Base-by-base conservation (phyloP, 495 filamentous ascomycete species). In the Penicillium parvum region DNA sequence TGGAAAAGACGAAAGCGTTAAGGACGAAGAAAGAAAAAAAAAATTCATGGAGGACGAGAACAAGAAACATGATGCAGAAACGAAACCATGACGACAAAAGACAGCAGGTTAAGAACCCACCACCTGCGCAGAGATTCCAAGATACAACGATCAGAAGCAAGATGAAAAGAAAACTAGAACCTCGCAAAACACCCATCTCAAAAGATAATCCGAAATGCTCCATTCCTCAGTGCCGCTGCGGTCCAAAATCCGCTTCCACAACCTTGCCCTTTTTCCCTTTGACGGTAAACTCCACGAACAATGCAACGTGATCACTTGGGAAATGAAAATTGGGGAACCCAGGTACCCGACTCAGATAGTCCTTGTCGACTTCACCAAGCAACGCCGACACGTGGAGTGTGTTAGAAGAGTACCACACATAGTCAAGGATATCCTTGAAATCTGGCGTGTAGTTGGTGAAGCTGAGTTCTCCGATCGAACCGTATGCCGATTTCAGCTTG, bases 261-360 rank as follows among this genome's bases (percentile, higher is more conserved):
- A 73, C 70, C 69, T 90, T 90, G 61, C 81, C 85, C 60, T 92
- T 86, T 71, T 94, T 96, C 17, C 77, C 76, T 69, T 96, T 96
- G 66, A 97, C 82, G 43, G 82, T 76, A 66, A 96, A 96, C 68
- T 97, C 88, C 42, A 87, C 85, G 69, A 89, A 79, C 53, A 98
- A 79, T 64, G 90, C 86, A 53, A 98, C 78, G 67, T 98, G 92
- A 64, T 98, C 92, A 63, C 88, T 92, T 1, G 94, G 94, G 70
- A 96, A 96, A 68, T 97, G 92, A 60, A 85, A 90, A 55, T 97
- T 95, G 8, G 92, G 92, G 66, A 97, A 98, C 0, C 92, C 92
- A 3, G 92, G 92, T 4, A 96, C 89, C 32, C 82, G 76, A 52
- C 84, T 82, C 43, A 98, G 82, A 64, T 97, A 95, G 9, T 92